These are phyloP conservation scores for Mrakia gelida DNA, from an alignment of 768 basidiomycete genomes.

Conservation along the genomic window DNA sequence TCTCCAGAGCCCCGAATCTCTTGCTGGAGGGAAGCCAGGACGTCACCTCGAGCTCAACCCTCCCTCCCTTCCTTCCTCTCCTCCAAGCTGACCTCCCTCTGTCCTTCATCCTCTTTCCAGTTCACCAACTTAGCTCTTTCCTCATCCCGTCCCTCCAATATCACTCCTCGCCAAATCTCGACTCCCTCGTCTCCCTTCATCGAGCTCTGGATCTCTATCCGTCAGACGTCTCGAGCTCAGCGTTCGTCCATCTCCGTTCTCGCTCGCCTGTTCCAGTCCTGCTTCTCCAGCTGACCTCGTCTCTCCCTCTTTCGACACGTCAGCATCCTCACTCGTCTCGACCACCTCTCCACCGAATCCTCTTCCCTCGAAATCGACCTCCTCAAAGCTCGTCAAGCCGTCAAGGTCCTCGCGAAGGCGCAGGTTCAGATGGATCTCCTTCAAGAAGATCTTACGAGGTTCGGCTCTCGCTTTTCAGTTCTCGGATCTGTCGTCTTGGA, in stretches of 20 bases:
- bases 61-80: not conserved
- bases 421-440: not conserved
- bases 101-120: not conserved
- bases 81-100: not conserved
- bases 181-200: not conserved
- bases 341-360: not conserved
- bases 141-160: not conserved
- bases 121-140: not conserved
- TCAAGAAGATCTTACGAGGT: not conserved
- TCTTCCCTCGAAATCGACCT: not conserved
- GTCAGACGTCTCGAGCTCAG: not conserved
- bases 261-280: not conserved
- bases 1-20: too few relatives aligned
- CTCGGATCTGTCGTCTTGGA: too few relatives aligned
- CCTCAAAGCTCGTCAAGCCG: not conserved
- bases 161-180: not conserved
- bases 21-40: not conserved
- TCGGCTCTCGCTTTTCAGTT: too few relatives aligned
- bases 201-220: not conserved
- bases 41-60: not conserved
- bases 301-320: not conserved
- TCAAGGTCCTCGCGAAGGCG: not conserved
- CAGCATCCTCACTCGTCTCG: not conserved
- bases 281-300: not conserved
- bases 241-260: not conserved